Evolutionary conservation across 768 basidiomycete species (phyloP), one percentile per base, ranked within the genome.

Genomic region (Boletus bicolor): DNA sequence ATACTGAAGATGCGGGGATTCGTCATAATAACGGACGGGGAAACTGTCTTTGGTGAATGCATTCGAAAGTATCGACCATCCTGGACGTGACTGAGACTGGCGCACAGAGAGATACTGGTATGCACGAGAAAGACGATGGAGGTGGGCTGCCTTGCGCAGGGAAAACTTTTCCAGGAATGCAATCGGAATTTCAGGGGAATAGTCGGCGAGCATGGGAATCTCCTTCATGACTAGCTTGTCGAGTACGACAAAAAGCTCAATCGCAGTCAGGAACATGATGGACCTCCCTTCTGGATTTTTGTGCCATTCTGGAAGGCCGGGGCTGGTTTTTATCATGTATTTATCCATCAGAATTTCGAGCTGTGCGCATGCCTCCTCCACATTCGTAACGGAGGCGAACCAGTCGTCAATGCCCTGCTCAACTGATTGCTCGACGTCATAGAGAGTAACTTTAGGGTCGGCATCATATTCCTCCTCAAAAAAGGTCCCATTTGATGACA

Each of bases 341-440:
- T 58, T 39, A 7, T 49, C 42, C 36, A 24, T 68, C 42, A 66
- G 69, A 2, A 63, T 30, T 54, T 59, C 56, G 21, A 66, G 55
- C 26, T 57, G 54, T 7, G 21, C 9, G 0, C 67, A 66, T 4
- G 62, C 65, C 1, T 44, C 28, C 3, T 59, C 51, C 4, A 36
- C 28, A 7, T 45, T 24, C 1, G 34, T 26, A 46, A 62, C 68
- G 38, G 2, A 10, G 9, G 43, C 30, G 14, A 73, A 56, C 76
- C 76, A 78, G 14, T 37, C 43, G 21, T 72, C 69, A 4, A 79
- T 57, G 14, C 55, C 54, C 3, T 68, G 58, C 41, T 68, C 57
- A 44, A 77, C 65, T 7, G 64, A 54, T 14, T 44, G 49, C 56
- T 79, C 76, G 9, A 79, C 67, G 45, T 79, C 78, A 17, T 60